These are phyloP conservation scores for Salix exigua DNA, from an alignment of 345 rosid species.

Conservation along the genomic window DNA sequence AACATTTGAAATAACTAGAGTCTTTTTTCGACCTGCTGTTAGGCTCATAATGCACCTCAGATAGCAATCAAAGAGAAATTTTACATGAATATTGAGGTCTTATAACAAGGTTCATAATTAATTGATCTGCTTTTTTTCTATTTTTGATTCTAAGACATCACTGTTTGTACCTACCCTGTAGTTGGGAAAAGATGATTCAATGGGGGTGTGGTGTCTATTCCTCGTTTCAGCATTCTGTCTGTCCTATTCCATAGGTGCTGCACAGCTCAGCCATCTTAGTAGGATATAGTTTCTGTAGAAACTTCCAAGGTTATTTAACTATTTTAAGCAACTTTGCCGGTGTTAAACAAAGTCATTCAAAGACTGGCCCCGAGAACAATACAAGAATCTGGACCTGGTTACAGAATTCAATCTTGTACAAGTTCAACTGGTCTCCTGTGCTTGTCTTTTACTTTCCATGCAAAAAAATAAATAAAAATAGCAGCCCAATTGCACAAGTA, in stretches of 20 bases:
- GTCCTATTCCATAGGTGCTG: constrained; percentile 2
- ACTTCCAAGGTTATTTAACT: background rate
- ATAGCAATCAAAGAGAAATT: background rate
- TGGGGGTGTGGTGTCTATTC: background rate
- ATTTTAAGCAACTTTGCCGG: background rate
- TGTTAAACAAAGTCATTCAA: background rate
- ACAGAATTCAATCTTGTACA: background rate
- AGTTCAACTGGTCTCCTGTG: background rate
- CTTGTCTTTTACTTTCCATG: background rate
- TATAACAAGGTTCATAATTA: background rate
- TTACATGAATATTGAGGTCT: background rate
- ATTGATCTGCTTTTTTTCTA: background rate
- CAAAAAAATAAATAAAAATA: background rate
- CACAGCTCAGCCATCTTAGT: background rate
- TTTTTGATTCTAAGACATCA: background rate
- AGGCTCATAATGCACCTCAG: background rate
- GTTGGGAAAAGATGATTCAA: background rate
- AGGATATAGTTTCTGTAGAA: background rate
- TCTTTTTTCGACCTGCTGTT: background rate
- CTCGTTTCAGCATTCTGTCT: background rate
- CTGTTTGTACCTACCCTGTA: background rate
- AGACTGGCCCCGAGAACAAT: background rate
- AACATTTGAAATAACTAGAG: background rate
- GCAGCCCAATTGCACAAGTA: background rate
- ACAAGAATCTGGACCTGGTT: background rate